These are phyloP conservation scores for Alternaria sp. DNA, from an alignment of 2,329 filamentous ascomycete species.

Conservation along the genomic window DNA sequence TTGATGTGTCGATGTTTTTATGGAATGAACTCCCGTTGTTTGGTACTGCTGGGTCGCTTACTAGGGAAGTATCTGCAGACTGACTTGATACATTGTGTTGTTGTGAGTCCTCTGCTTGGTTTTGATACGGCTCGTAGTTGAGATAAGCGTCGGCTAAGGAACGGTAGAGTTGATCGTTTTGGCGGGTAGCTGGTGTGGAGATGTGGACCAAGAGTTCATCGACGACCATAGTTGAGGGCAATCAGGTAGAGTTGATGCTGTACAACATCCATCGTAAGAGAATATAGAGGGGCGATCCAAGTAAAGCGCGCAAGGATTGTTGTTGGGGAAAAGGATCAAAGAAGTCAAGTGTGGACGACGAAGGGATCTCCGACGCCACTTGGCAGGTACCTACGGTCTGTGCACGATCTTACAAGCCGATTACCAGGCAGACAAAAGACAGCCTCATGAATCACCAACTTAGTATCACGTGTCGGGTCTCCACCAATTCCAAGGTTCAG, in stretches of 20 bases:
- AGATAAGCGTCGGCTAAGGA: slow-evolving; percentile 54
- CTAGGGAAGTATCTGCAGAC: background rate
- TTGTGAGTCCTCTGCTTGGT: background rate
- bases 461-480: background rate
- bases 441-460: background rate
- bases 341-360: background rate
- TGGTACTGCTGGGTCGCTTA: background rate
- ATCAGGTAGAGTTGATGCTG: slow-evolving; percentile 6
- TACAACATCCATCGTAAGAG: slow-evolving; percentile 21
- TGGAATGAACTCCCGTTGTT: background rate
- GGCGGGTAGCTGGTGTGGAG: slow-evolving; percentile 53
- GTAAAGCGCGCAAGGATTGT: background rate
- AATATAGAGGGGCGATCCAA: slow-evolving; percentile 5
- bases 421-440: background rate
- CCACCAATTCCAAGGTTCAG: background rate
- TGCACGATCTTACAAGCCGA: background rate
- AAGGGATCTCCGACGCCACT: background rate
- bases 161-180: slow-evolving; percentile 54
- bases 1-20: slow-evolving; percentile 7
- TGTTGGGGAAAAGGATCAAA: background rate
- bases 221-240: slow-evolving; percentile 35
- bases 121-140: slow-evolving; percentile 42
- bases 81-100: background rate
- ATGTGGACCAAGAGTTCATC: slow-evolving; percentile 58
- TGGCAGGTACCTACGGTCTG: slow-evolving; percentile 1